Percentiles rank a stretch among this genome's conserved stretches.
Evolutionary conservation across 2,329 filamentous ascomycete genomes (phyloP).

Genomic region (Aspergillus awamori): DNA sequence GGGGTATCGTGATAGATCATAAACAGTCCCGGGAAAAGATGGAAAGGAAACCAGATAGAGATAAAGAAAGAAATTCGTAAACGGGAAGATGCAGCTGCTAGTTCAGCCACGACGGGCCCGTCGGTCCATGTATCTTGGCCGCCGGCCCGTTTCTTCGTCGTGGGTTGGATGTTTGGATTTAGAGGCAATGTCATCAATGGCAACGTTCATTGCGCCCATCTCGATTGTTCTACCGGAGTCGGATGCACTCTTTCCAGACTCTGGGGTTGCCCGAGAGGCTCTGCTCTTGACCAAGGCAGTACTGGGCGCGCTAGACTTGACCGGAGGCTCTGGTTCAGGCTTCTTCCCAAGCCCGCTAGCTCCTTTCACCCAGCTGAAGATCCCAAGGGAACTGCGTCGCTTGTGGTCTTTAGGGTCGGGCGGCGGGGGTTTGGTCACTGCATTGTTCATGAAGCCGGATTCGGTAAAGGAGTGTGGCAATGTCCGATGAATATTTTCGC

Average conservation of each 20-base stretch:
- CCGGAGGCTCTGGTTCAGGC: slow-evolving; percentile 18
- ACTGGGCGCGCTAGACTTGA: background rate
- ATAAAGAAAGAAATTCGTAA: background rate
- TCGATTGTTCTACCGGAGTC: slow-evolving; percentile 11
- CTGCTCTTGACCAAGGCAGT: slow-evolving; percentile 19
- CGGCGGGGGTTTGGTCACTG: slow-evolving; percentile 27
- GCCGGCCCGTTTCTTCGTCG: slow-evolving; percentile 25
- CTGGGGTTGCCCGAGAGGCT: slow-evolving; percentile 16
- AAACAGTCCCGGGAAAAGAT: slow-evolving; percentile 7
- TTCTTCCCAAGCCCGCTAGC: slow-evolving; percentile 30
- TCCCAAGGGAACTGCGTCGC: slow-evolving; percentile 40
- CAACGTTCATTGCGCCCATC: slow-evolving; percentile 11
- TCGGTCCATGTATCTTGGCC: slow-evolving; percentile 37
- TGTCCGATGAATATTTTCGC: slow-evolving; percentile 11
- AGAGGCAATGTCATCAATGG: slow-evolving; percentile 21
- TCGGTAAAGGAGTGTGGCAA: slow-evolving; percentile 36
- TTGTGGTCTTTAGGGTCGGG: slow-evolving; percentile 39
- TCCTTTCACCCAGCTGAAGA: slow-evolving; percentile 47
- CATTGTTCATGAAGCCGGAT: slow-evolving; percentile 21
- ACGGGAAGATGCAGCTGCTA: background rate
- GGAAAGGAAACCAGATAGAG: background rate
- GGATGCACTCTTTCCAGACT: slow-evolving; percentile 15
- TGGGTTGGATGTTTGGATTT: slow-evolving; percentile 17
- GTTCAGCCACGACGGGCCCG: slow-evolving; percentile 28
- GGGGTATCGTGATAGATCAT: slow-evolving; percentile 24